Base-by-base conservation (phyloP, 306 rosid species). In the Mucuna pruriens region DNA sequence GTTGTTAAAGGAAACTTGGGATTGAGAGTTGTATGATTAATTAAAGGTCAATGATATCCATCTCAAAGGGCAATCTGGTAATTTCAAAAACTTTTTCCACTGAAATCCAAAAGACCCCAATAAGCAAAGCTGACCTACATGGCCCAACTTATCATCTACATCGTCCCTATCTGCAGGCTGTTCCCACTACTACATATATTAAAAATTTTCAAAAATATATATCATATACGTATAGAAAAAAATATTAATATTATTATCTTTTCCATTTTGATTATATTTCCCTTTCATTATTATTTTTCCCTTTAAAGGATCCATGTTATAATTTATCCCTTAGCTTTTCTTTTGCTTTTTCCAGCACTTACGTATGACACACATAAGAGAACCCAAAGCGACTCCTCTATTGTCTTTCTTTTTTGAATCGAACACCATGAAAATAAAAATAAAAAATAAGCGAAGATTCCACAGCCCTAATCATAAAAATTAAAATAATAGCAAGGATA, bases 81-180 rank as follows among this genome's bases (percentile, higher is more conserved):
- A 88, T 76, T 84, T n/a, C n/a, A 45, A 1, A 12, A 0, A 9
- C 4, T 12, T 57, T 75, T 33, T 78, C 82, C 86, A 74, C 84
- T 78, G 82, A 82, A 89, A 77, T 86, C 86, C 87, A 83, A 85
- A 76, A 85, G 71, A 80, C 80, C 74, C 82, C 78, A 82, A 83
- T 74, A 36, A 74, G 76, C 89, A 87, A 82, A 79, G 87, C 80
- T 88, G 94, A 91, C 91, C 91, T 77, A 91, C 94, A 83, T 81
- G 93, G 94, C 83, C 92, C 94, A 83, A 87, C 86, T 81, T 89
- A 75, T 85, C 85, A 85, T 91, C 92, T 75, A 86, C 90, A 83
- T 88, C 87, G 85, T 90, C 91, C 87, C 92, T 80, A 77, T 89
- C 90, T 42, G 88, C 89, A 83, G 87, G 87, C 91, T 88, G 94